Percentiles rank a stretch among this genome's conserved stretches.
phyloP scores from a whole-genome alignment of 768 basidiomycete species.

The Trametes sanguinea region DNA sequence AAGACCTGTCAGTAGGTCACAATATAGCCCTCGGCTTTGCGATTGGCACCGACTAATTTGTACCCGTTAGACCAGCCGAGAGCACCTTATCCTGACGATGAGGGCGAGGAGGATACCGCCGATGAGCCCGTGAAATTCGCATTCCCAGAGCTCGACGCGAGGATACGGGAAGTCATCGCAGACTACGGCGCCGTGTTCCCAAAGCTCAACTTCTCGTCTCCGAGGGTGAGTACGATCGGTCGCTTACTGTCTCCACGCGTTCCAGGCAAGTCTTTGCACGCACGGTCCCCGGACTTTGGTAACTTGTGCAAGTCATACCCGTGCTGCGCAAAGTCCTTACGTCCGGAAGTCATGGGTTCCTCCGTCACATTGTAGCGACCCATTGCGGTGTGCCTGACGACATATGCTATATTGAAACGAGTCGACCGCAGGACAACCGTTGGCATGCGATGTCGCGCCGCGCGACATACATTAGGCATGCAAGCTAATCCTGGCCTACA shows the following conservation, averaged over 20 bases:
- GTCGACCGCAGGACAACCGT: not conserved
- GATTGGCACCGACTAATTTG: conserved; percentile 10
- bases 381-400: too few species aligned
- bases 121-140: conserved; percentile 48
- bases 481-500: conserved; percentile 32
- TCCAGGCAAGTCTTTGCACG: too few species aligned
- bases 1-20: conserved; percentile 59
- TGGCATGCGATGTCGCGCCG: not conserved
- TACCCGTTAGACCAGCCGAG: conserved; percentile 45
- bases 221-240: conserved; percentile 55
- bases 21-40: not conserved
- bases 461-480: not conserved
- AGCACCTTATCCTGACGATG: conserved; percentile 62
- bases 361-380: too few species aligned
- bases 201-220: conserved; percentile 96
- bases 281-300: too few species aligned
- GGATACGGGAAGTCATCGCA: conserved; percentile 64
- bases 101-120: conserved; percentile 47
- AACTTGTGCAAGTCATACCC: too few species aligned
- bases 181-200: conserved; percentile 87
- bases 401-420: too few species aligned
- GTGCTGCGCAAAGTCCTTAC: too few species aligned
- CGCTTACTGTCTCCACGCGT: not conserved
- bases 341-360: too few species aligned
- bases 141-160: conserved; percentile 81